Evolutionary conservation across 257 asterid genomes (phyloP), one percentile per base, ranked within the genome.

Genomic region (Gardenia jasminoides): DNA sequence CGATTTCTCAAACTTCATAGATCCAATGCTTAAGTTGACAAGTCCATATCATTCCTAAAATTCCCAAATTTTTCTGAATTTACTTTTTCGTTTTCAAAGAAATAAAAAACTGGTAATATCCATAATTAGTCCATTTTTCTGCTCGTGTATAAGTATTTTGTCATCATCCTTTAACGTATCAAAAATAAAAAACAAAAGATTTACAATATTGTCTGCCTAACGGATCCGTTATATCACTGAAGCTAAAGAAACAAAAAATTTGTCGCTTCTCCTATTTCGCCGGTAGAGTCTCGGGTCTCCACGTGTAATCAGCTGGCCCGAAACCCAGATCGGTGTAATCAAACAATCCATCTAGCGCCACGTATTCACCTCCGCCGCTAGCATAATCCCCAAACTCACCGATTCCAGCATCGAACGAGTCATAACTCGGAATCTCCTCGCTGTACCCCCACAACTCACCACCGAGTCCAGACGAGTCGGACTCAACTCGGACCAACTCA

Each of bases 241-340:
- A 44, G 28, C 30, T 16, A 75, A 31, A 31, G 4, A 43, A 62
- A 41, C 22, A 4, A 58, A 58, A 28, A 48, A 72, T 8, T 54
- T 17, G 67, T 54, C 10, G 15, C 13, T 1, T 36, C 16, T 28
- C 70, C 89, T 90, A 92, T 36, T 91, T 88, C 61, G 94, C 92
- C 52, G 93, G 93, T 73, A 85, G 80, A 2, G 89, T 90, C 71
- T 89, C 96, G 83, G 93, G 87, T 82, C 87, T 84, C 88, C 91
- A 86, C 1, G 66, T 12, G 41, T 79, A 82, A 79, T 88, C 96
- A n/a, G 80, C 69, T 31, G 89, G 77, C 85, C 91, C 97, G 75
- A 84, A 91, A 28, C 86, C 89, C 74, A 86, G 68, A 85, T 91
- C 97, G 84, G 95, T 84, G 80, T 90, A 84, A 61, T 91, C 96